A percentile compares a stretch with the other conserved stretches of the same genome.
Evolutionary conservation across 768 basidiomycete genomes (phyloP).

Genomic region (Candolleomyces eurysporus): DNA sequence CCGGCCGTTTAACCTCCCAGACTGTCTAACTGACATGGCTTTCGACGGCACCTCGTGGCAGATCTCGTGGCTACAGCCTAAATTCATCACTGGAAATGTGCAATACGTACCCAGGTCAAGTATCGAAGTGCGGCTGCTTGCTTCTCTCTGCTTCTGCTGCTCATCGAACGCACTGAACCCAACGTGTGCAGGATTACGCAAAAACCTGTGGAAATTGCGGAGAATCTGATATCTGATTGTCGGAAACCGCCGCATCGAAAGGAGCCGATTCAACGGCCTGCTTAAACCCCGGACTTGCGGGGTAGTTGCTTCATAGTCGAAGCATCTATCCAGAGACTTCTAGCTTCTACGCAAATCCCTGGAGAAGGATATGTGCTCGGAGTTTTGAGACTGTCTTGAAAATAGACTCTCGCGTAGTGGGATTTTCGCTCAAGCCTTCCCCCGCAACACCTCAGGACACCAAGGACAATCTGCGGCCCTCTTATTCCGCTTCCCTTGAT

Average conservation of each 20-base stretch:
- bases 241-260: not conserved
- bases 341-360: too few species aligned
- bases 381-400: not conserved
- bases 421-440: not conserved
- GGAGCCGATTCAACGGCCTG: not conserved
- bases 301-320: not conserved
- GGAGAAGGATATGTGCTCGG: too few species aligned
- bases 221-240: not conserved
- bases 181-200: not conserved
- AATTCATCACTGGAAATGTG: not conserved
- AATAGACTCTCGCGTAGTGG: not conserved
- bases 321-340: too few species aligned
- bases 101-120: not conserved
- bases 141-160: not conserved
- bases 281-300: not conserved
- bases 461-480: too few species aligned
- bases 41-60: too few species aligned
- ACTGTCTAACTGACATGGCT: too few species aligned
- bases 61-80: not conserved
- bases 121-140: not conserved
- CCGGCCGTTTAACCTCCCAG: too few species aligned
- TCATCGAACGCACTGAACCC: too few species aligned
- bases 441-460: too few species aligned
- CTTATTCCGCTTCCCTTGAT: not conserved
- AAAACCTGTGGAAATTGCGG: not conserved